These are phyloP conservation scores for Metarhizium sp. DNA, from an alignment of 2,329 filamentous ascomycete genomes.

Conservation along the genomic window DNA sequence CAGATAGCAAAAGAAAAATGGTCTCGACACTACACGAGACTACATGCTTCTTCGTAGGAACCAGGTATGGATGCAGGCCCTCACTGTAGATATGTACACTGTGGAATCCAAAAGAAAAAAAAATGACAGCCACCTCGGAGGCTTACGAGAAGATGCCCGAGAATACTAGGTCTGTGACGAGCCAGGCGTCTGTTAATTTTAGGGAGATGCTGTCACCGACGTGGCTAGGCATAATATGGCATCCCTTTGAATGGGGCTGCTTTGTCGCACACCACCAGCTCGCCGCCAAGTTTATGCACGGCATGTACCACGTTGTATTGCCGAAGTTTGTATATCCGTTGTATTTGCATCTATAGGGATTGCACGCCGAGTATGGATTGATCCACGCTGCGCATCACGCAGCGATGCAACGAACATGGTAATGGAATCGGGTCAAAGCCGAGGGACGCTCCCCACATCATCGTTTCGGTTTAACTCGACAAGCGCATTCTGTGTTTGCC, in stretches of 20 bases:
- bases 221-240: not conserved
- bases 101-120: not conserved
- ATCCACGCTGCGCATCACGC: not conserved
- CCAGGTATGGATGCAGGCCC: not conserved
- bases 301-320: not conserved
- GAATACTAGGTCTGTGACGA: not conserved
- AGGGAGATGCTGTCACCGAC: not conserved
- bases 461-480: not conserved
- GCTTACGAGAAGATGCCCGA: not conserved
- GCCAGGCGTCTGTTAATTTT: not conserved
- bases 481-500: not conserved
- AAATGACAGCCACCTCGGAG: not conserved
- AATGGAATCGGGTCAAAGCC: not conserved
- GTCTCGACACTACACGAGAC: not conserved
- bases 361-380: not conserved
- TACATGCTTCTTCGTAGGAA: not conserved
- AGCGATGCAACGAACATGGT: not conserved
- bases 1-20: slow-evolving; percentile 1
- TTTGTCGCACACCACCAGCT: not conserved
- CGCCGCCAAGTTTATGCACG: not conserved
- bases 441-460: not conserved
- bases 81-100: not conserved
- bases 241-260: not conserved
- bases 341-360: not conserved
- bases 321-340: not conserved